phyloP scores from a whole-genome alignment of 768 basidiomycete genomes.

The Lactifluus echinatus region DNA sequence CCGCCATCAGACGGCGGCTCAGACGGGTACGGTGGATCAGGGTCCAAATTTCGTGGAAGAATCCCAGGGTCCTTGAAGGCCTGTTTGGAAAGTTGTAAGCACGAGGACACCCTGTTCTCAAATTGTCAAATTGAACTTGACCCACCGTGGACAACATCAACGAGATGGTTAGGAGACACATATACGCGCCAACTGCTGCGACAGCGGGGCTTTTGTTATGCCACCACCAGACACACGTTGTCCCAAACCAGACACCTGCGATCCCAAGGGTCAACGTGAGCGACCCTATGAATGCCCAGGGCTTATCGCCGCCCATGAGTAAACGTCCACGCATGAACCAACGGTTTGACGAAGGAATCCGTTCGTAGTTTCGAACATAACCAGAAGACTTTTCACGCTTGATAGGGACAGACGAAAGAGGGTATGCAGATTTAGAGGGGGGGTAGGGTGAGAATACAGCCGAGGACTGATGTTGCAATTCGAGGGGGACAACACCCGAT shows the following conservation, averaged over 20 bases:
- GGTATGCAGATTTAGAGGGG: constrained; percentile 20
- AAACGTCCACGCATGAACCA: constrained; percentile 68
- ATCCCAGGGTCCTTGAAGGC: constrained; percentile 84
- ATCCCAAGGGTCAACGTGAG: constrained; percentile 56
- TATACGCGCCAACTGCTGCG: constrained; percentile 55
- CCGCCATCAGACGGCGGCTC: constrained; percentile 56
- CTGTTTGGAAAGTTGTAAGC: constrained; percentile 29
- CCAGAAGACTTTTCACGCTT: constrained; percentile 31
- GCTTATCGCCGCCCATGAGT: constrained; percentile 80
- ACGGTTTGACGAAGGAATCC: constrained; percentile 63
- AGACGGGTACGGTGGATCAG: constrained; percentile 68
- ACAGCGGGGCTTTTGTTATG: constrained; percentile 60
- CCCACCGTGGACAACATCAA: constrained; percentile 73
- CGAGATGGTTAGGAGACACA: constrained; percentile 57
- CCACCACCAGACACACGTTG: constrained; percentile 90
- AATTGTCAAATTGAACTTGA: constrained; percentile 18
- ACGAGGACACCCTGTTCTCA: constrained; percentile 19
- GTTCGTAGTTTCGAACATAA: constrained; percentile 46
- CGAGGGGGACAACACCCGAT: constrained; percentile 7
- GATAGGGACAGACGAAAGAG: constrained; percentile 29
- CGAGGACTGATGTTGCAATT: constrained; percentile 10
- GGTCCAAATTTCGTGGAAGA: constrained; percentile 80
- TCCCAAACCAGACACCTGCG: constrained; percentile 78
- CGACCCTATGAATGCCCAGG: constrained; percentile 68
- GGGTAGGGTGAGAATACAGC: constrained; percentile 15